Conservation (phyloP, 2,329 filamentous ascomycete genomes). For the Phaeosphaeriaceae sp. region DNA sequence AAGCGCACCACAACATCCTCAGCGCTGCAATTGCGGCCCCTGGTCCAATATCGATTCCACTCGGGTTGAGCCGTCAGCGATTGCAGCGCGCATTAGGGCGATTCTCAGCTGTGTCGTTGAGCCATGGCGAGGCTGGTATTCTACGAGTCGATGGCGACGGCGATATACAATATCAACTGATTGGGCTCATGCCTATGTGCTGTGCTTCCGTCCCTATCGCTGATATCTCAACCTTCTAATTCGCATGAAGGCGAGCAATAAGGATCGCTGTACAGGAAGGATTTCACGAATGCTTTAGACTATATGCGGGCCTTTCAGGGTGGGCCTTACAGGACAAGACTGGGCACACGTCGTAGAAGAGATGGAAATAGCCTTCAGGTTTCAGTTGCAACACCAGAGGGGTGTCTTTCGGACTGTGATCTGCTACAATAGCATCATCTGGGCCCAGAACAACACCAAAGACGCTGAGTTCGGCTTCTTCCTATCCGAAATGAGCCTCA, state of each 20-base stretch:
- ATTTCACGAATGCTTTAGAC: no score
- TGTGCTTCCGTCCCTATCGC: background rate
- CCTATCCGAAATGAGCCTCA: background rate
- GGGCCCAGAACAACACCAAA: background rate
- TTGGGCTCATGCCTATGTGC: background rate
- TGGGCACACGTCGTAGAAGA: no score
- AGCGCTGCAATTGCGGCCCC: background rate
- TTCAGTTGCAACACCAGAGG: no score
- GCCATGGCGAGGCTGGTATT: background rate
- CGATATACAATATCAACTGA: background rate
- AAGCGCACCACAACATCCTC: background rate
- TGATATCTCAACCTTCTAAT: no score
- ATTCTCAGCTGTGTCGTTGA: background rate
- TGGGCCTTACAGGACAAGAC: no score
- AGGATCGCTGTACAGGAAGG: no score
- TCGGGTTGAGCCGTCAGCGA: background rate
- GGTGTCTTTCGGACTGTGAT: no score
- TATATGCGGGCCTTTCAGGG: no score
- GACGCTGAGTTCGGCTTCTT: background rate
- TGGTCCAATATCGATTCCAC: background rate
- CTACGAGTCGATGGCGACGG: background rate
- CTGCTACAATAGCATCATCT: background rate
- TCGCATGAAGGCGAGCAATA: no score
- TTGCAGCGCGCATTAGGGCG: background rate
- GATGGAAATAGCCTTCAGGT: no score